A percentile compares a stretch with the other conserved stretches of the same genome.
These are phyloP conservation scores for Penicillium manginii DNA, from an alignment of 495 filamentous ascomycete genomes.

Conservation along the genomic window DNA sequence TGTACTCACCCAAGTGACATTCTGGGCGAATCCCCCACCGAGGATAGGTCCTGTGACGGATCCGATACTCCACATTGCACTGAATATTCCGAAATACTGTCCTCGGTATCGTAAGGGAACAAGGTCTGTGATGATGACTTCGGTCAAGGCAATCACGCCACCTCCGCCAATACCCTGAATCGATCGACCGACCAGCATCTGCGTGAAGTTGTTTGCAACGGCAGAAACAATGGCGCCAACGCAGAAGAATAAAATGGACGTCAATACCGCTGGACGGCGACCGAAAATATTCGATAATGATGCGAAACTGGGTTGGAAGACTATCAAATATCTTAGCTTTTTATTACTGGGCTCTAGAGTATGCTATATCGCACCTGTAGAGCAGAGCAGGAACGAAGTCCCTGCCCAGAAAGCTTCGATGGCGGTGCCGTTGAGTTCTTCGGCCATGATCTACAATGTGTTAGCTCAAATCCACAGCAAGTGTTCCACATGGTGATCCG, in stretches of 20 bases:
- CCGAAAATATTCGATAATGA: slow-evolving; percentile 49
- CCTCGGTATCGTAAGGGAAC: slow-evolving; percentile 50
- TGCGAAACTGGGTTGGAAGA: slow-evolving; percentile 48
- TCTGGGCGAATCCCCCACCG: slow-evolving; percentile 69
- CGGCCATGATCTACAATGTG: slow-evolving; percentile 32
- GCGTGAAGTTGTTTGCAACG: slow-evolving; percentile 60
- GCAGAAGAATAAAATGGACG: slow-evolving; percentile 58
- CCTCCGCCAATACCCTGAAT: slow-evolving; percentile 75
- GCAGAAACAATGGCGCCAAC: slow-evolving; percentile 61
- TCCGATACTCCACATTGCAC: slow-evolving; percentile 66
- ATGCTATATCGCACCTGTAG: slow-evolving; percentile 33
- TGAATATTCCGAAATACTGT: slow-evolving; percentile 55
- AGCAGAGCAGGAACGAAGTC: slow-evolving; percentile 56
- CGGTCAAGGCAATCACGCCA: slow-evolving; percentile 66
- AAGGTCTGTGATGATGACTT: slow-evolving; percentile 73
- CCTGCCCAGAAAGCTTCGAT: slow-evolving; percentile 64
- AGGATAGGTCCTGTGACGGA: slow-evolving; percentile 69
- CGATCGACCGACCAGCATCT: slow-evolving; percentile 66
- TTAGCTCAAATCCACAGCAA: neutral
- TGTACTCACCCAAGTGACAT: slow-evolving; percentile 59
- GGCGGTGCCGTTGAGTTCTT: slow-evolving; percentile 53
- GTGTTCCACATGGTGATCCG: no score
- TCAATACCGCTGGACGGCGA: slow-evolving; percentile 47
- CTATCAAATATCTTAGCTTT: slow-evolving; percentile 7
- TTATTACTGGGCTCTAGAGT: neutral